Base-by-base conservation (phyloP, 1,139 yeast genomes). In the Pichia sp. region DNA sequence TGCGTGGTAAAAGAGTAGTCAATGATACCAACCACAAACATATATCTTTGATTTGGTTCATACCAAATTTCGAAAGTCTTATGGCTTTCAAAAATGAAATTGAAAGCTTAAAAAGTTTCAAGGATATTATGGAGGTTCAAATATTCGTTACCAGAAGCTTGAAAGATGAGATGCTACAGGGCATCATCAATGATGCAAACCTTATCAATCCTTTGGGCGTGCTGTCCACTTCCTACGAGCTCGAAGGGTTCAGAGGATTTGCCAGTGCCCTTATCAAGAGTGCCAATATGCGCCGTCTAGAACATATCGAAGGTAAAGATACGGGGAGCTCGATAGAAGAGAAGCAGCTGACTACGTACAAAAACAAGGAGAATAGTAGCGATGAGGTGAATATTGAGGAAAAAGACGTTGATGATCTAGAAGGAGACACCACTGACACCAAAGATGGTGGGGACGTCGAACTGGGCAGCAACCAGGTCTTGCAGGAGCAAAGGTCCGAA, bases 1-100 rank as follows among this genome's bases (percentile, higher is more conserved):
- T 65, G 34, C 58, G 69, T 30, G 67, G 65, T 17, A 65, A 61
- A 52, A 55, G 52, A 51, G 31, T 17, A 4, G 17, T 33, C 6
- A 17, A 29, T 33, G 17, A 24, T 3, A 52, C 44, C 48, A 46
- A 27, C 43, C 49, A 44, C 3, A 65, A 60, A 57, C 65, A 55
- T 9, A 58, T 67, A 31, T 56, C 63, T 1, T 52, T 71, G 24
- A 55, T 67, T 17, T 71, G 75, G 75, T 54, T 67, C 45, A 63
- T 67, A 5, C 71, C 74, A 8, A 66, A 63, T 51, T 57, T 69
- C 43, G 70, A 70, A 56, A 63, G 66, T 27, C 52, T 71, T 24
- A 60, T 63, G 47, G 59, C 65, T 30, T 70, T 68, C 55, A 58
- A 61, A 36, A 58, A 64, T 38, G 74, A 71, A 57, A 58, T 71